Evolutionary conservation across 2,329 filamentous ascomycete species (phyloP).

Genomic region (Colletotrichum acutatum): DNA sequence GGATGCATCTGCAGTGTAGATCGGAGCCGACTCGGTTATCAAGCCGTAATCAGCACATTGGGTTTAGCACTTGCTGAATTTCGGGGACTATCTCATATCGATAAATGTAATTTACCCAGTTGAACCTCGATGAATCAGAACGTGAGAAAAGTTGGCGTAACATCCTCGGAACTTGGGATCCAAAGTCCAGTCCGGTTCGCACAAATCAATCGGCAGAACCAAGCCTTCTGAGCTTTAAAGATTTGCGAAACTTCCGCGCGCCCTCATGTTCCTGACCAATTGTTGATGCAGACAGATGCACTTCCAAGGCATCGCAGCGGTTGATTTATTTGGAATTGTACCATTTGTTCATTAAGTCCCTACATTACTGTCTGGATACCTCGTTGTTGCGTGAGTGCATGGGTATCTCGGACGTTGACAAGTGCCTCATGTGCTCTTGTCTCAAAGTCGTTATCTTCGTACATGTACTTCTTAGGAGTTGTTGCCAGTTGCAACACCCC

Average conservation of each 20-base stretch:
- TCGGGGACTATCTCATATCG: background rate
- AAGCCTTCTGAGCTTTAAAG: background rate
- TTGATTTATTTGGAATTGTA: background rate
- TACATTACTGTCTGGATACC: background rate
- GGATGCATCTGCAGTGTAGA: constrained; percentile 1
- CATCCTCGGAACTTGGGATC: background rate
- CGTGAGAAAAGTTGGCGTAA: background rate
- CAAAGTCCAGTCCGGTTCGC: background rate
- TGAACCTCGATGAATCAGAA: background rate
- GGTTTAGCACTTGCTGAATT: background rate
- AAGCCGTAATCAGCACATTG: background rate
- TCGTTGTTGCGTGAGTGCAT: background rate
- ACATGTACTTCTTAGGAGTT: constrained; percentile 41
- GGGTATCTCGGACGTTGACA: background rate
- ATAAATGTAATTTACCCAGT: background rate
- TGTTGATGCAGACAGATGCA: too few species aligned
- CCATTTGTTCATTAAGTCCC: background rate
- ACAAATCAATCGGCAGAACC: background rate
- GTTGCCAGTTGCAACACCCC: constrained; percentile 67
- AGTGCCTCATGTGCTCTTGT: background rate
- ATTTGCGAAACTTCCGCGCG: background rate
- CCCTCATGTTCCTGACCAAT: too few species aligned
- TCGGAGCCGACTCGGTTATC: constrained; percentile 31
- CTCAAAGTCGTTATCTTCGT: background rate
- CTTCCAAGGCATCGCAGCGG: background rate